Percentiles rank a stretch among this genome's conserved stretches.
Evolutionary conservation across 225 moss, liverwort and hornwort genomes (phyloP).

Genomic region (Thuidium tamariscinum): DNA sequence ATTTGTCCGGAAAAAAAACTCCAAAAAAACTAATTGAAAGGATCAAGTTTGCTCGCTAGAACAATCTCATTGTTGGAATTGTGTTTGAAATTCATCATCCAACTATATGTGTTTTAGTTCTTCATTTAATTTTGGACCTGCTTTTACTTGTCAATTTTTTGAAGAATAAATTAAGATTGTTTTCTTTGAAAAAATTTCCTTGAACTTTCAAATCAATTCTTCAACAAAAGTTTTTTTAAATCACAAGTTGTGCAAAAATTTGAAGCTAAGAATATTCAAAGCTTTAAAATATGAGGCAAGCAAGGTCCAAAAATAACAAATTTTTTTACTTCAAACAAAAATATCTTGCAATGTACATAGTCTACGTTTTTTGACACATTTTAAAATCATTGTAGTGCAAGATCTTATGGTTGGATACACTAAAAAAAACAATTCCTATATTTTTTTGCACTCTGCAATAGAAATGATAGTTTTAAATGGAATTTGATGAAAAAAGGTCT

Average conservation of each 20-base stretch:
- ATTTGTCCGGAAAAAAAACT: too few relatives aligned
- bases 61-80: background rate
- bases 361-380: background rate
- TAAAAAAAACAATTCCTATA: background rate
- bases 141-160: background rate
- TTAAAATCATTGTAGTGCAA: rapidly evolving
- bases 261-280: background rate
- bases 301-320: background rate
- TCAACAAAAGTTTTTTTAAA: background rate
- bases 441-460: background rate
- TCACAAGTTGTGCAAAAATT: background rate
- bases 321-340: background rate
- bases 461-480: background rate
- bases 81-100: rapidly evolving
- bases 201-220: background rate
- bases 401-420: background rate
- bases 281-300: rapidly evolving
- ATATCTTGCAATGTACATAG: rapidly evolving
- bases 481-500: background rate
- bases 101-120: rapidly evolving
- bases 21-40: too few relatives aligned
- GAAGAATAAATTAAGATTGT: background rate
- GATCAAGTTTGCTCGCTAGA: background rate
- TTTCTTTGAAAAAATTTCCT: background rate
- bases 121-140: background rate